Evolutionary conservation across 805 yeast species (phyloP).

Genomic region (Cyberlindnera saturnus): DNA sequence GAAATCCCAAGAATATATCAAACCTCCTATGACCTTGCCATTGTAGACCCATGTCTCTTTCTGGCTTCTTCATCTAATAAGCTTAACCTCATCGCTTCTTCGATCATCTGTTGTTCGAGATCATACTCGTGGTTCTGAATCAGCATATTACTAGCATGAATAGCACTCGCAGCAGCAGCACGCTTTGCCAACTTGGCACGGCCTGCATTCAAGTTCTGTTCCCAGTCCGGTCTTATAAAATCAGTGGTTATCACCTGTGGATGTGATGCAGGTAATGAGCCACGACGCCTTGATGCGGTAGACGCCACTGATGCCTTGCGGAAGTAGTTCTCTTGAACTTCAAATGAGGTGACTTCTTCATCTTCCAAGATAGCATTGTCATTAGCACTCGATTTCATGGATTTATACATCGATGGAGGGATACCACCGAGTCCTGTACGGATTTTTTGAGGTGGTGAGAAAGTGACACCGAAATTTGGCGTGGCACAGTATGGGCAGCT

Average conservation of each 20-base stretch:
- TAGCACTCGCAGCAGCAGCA: slow-evolving; percentile 91
- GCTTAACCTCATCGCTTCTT: slow-evolving; percentile 75
- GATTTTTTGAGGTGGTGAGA: slow-evolving; percentile 53
- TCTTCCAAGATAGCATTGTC: slow-evolving; percentile 11
- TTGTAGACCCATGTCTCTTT: slow-evolving; percentile 26
- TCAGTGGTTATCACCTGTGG: slow-evolving; percentile 76
- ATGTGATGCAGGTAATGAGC: slow-evolving; percentile 60
- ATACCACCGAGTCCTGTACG: slow-evolving; percentile 52
- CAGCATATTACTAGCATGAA: slow-evolving; percentile 80
- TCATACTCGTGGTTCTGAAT: slow-evolving; percentile 36
- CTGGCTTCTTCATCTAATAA: slow-evolving; percentile 64
- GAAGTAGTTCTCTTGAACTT: slow-evolving; percentile 15
- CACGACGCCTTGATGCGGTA: slow-evolving; percentile 29
- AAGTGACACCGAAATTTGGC: slow-evolving; percentile 78
- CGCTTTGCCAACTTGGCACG: slow-evolving; percentile 73
- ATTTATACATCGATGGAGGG: slow-evolving; percentile 39
- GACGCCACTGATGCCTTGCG: slow-evolving; percentile 2
- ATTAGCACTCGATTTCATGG: neutral
- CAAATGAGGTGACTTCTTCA: slow-evolving; percentile 10
- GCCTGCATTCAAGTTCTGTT: slow-evolving; percentile 62
- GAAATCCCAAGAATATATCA: too few relatives aligned
- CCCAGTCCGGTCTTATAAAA: slow-evolving; percentile 90
- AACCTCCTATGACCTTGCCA: too few relatives aligned
- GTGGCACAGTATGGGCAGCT: slow-evolving; percentile 92
- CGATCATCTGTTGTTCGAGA: slow-evolving; percentile 72